phyloP scores from a whole-genome alignment of 768 basidiomycete genomes.

The Terana coerulea region DNA sequence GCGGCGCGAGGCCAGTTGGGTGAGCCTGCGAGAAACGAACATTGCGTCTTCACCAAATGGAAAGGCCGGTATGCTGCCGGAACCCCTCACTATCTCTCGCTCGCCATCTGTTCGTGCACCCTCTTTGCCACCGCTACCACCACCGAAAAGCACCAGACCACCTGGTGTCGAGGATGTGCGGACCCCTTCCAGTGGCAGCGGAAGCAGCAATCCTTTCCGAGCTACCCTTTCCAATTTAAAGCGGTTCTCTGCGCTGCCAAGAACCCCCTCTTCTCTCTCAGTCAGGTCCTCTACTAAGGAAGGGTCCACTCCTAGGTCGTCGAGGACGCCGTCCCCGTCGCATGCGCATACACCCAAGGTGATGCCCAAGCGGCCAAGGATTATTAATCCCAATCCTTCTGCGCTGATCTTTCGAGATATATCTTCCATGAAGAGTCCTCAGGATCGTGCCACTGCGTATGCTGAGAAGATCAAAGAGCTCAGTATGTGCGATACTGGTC shows the following conservation, averaged over 20 bases:
- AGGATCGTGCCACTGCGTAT: slow-evolving; percentile 72
- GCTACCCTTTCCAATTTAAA: slow-evolving; percentile 32
- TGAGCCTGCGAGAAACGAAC: slow-evolving; percentile 19
- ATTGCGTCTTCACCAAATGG: slow-evolving; percentile 20
- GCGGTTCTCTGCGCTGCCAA: slow-evolving; percentile 55
- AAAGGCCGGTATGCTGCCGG: background rate
- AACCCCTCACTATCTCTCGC: background rate
- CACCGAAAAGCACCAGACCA: slow-evolving; percentile 8
- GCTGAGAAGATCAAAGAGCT: slow-evolving; percentile 83
- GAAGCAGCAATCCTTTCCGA: slow-evolving; percentile 16
- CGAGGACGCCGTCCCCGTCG: slow-evolving; percentile 18
- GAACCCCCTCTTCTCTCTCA: slow-evolving; percentile 48
- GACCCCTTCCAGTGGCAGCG: background rate
- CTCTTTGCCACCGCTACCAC: slow-evolving; percentile 7
- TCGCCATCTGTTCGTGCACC: slow-evolving; percentile 9
- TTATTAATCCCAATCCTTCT: slow-evolving; percentile 47
- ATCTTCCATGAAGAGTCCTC: slow-evolving; percentile 43
- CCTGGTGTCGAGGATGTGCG: slow-evolving; percentile 3
- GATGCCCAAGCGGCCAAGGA: slow-evolving; percentile 26
- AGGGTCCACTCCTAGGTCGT: slow-evolving; percentile 4
- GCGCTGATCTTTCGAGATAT: slow-evolving; percentile 75
- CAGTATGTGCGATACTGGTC: slow-evolving; percentile 67
- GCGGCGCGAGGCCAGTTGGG: slow-evolving; percentile 26
- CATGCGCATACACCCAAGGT: slow-evolving; percentile 1
- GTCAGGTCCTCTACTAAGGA: slow-evolving; percentile 13